phyloP scores from a whole-genome alignment of 2,329 filamentous ascomycete species.

The Botrytis squamosa region DNA sequence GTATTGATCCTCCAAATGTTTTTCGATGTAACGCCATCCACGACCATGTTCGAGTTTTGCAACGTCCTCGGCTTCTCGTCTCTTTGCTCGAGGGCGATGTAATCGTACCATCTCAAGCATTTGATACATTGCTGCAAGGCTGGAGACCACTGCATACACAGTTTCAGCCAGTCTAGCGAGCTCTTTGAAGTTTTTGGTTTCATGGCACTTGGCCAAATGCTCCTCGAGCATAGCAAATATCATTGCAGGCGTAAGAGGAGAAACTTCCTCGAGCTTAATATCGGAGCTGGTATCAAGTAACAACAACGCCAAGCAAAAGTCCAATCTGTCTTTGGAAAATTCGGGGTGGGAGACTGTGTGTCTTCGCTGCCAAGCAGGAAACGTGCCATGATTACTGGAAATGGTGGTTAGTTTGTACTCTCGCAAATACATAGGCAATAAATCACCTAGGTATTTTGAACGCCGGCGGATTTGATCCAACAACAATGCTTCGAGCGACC shows the following conservation, averaged over 20 bases:
- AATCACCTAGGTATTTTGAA: neutral
- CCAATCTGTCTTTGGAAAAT: too few species aligned
- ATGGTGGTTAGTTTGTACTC: neutral
- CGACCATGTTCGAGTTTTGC: neutral
- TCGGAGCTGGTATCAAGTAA: rapidly evolving
- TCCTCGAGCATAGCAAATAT: conserved; percentile 17
- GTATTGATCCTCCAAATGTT: too few species aligned
- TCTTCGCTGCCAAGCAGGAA: neutral
- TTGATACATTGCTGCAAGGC: conserved; percentile 11
- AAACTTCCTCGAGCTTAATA: neutral
- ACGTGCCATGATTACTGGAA: neutral
- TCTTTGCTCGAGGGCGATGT: neutral
- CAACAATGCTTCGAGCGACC: neutral
- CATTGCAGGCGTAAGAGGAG: conserved; percentile 8
- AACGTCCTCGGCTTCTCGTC: neutral
- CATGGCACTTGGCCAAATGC: neutral
- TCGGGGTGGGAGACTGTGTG: too few species aligned
- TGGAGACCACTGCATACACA: conserved; percentile 3
- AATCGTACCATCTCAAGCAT: conserved; percentile 19
- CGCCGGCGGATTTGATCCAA: neutral
- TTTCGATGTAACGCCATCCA: neutral
- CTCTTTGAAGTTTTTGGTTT: conserved; percentile 2
- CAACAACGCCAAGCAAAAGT: neutral
- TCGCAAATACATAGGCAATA: neutral
- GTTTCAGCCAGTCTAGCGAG: conserved; percentile 8